Conservation (phyloP, 2,329 filamentous ascomycete species). For the Elsinoe fawcettii region DNA sequence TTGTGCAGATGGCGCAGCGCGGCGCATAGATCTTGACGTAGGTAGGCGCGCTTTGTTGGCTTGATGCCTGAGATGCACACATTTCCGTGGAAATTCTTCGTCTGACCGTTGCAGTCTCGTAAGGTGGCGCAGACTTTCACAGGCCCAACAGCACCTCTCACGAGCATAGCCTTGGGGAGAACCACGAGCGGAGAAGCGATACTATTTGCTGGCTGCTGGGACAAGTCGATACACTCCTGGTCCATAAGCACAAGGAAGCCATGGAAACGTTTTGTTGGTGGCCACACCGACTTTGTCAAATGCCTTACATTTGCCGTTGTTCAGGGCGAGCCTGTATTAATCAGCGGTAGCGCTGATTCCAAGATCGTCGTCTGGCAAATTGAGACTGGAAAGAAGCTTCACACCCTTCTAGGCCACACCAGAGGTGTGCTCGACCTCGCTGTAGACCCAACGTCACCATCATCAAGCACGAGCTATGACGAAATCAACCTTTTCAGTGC, state of each 20-base stretch:
- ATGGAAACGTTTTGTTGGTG: constrained; percentile 50
- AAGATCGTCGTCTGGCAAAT: constrained; percentile 69
- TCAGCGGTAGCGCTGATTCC: constrained; percentile 42
- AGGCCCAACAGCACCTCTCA: constrained; percentile 72
- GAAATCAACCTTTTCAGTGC: constrained; percentile 61
- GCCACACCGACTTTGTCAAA: constrained; percentile 90
- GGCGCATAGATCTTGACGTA: constrained; percentile 69
- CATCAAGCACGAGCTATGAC: constrained; percentile 32
- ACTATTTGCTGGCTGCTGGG: constrained; percentile 87
- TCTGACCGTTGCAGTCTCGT: constrained; percentile 32
- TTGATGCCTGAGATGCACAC: not conserved
- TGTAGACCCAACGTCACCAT: constrained; percentile 56
- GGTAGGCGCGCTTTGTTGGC: constrained; percentile 34
- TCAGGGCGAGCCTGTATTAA: constrained; percentile 48
- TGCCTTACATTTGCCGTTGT: constrained; percentile 58
- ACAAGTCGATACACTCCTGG: constrained; percentile 88
- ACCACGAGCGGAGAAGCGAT: constrained; percentile 35
- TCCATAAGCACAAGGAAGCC: constrained; percentile 50
- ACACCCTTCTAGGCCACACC: constrained; percentile 68
- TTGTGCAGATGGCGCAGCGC: constrained; percentile 75
- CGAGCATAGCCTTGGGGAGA: constrained; percentile 60
- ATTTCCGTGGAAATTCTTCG: not conserved
- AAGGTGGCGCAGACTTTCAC: constrained; percentile 49
- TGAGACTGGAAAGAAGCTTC: constrained; percentile 57
- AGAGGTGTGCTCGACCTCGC: constrained; percentile 74